Base-by-base conservation (phyloP, 495 filamentous ascomycete genomes). In the Penicillium riverlandense region DNA sequence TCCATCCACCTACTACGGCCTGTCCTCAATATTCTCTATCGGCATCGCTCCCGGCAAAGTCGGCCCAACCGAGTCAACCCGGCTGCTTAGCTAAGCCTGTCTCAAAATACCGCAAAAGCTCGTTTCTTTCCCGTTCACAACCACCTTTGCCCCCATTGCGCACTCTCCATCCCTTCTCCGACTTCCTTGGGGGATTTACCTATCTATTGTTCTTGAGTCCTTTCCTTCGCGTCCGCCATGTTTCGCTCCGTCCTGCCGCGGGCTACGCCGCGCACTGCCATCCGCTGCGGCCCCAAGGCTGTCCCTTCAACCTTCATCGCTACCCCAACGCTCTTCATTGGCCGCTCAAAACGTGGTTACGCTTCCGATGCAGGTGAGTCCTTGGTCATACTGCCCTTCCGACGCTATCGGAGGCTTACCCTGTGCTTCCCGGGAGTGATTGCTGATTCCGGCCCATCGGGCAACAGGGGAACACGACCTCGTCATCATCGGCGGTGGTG, bases 401-500 rank as follows among this genome's bases (percentile, higher is more conserved):
- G 40, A 40, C 13, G 30, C 39, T 10, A 34, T 28, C 30, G 39
- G 43, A 37, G 31, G 10, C 36, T 2, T 33, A 36, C 14, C 42
- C 53, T 43, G 29, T 15, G 49, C 51, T 55, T 53, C 44, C 56
- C 47, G 47, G 40, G 49, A 43, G 32, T 41, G 49, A 54, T 50
- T 45, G 44, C 54, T 63, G 55, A 54, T 58, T 49, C 44, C 54
- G 50, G 45, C 29, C 37, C 47, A 28, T 41, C 40, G 54, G 47
- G 38, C 41, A 46, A 63, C 61, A 94, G 89, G 88, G 58, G 85
- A 91, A 62, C 85, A 90, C 61, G 90, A 95, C 65, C 74, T 95
- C 32, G 85, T 96, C 55, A 89, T 96, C 70, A 90, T 95, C 58
- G 92, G 92, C 61, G 92, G 92, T 65, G 92, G 92, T 75, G 94